A percentile compares a stretch with the other conserved stretches of the same genome.
Evolutionary conservation across 2,329 filamentous ascomycete species (phyloP).

Genomic region (Amesomyces nigricolor): DNA sequence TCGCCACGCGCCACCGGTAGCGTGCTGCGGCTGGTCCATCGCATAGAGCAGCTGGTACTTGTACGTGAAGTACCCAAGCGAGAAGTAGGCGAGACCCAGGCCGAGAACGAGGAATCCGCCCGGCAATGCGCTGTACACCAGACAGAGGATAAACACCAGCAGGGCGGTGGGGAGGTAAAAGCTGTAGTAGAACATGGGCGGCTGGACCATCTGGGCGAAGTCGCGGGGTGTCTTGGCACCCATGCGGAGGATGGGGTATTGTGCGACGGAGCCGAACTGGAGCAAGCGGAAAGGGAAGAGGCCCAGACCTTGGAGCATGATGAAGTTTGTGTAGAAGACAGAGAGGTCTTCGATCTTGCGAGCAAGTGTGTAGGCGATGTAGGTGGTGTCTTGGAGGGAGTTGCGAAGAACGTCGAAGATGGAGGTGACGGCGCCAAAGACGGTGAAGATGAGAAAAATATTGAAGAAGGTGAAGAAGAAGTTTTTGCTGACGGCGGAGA

Average conservation of each 20-base stretch:
- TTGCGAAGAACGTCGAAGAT: conserved; percentile 69
- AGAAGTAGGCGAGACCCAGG: conserved; percentile 77
- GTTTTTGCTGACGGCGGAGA: conserved; percentile 95
- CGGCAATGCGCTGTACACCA: conserved; percentile 85
- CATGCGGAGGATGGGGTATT: conserved; percentile 76
- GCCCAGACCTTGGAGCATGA: conserved; percentile 89
- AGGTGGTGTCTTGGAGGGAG: conserved; percentile 70
- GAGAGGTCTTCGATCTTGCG: conserved; percentile 67
- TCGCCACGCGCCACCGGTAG: conserved; percentile 88
- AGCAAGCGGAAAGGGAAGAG: conserved; percentile 88
- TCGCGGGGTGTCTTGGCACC: conserved; percentile 84
- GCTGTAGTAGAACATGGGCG: conserved; percentile 88
- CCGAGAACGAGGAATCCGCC: conserved; percentile 75
- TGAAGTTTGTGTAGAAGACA: conserved; percentile 87
- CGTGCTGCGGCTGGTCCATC: conserved; percentile 95
- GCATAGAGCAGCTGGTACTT: conserved; percentile 97
- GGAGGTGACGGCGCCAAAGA: conserved; percentile 74
- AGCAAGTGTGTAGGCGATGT: conserved; percentile 71
- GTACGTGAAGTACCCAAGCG: conserved; percentile 81
- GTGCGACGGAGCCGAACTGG: conserved; percentile 76
- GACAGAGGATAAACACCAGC: conserved; percentile 88
- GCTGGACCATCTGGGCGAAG: conserved; percentile 72
- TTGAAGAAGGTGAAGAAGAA: conserved; percentile 99
- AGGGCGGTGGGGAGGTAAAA: conserved; percentile 92
- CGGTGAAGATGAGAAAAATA: conserved; percentile 90